Conservation (phyloP, 2,329 filamentous ascomycete genomes). For the Aspergillus brasiliensis region DNA sequence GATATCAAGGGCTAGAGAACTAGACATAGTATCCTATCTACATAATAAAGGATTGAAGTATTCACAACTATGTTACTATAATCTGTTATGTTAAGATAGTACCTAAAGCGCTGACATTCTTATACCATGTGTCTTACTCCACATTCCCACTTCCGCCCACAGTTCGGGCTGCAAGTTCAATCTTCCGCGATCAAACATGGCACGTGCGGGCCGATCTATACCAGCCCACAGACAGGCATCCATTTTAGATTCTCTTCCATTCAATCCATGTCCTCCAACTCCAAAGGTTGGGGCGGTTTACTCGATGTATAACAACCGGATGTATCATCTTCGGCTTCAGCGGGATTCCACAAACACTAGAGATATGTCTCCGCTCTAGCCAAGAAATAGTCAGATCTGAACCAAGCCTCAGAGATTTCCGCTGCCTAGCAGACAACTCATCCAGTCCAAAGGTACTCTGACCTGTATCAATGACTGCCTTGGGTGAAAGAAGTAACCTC, state of each 20-base stretch:
- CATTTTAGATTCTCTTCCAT: background rate
- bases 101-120: too few species aligned
- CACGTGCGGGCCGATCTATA: background rate
- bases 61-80: too few species aligned
- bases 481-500: background rate
- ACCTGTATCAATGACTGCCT: background rate
- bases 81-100: too few species aligned
- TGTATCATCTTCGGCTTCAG: too few species aligned
- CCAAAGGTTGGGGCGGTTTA: background rate
- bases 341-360: background rate
- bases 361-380: too few species aligned
- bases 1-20: too few species aligned
- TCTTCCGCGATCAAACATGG: constrained; percentile 6
- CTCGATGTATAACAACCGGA: background rate
- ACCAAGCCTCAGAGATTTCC: background rate
- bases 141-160: constrained; percentile 16
- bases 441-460: too few species aligned
- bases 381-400: background rate
- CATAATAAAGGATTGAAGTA: too few species aligned
- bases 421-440: too few species aligned
- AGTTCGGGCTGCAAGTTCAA: constrained; percentile 5
- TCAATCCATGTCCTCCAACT: background rate
- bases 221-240: background rate
- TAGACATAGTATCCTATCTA: too few species aligned
- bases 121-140: too few species aligned